Base-by-base conservation (phyloP, 2,329 filamentous ascomycete species). In the Colletotrichum spaethianum region DNA sequence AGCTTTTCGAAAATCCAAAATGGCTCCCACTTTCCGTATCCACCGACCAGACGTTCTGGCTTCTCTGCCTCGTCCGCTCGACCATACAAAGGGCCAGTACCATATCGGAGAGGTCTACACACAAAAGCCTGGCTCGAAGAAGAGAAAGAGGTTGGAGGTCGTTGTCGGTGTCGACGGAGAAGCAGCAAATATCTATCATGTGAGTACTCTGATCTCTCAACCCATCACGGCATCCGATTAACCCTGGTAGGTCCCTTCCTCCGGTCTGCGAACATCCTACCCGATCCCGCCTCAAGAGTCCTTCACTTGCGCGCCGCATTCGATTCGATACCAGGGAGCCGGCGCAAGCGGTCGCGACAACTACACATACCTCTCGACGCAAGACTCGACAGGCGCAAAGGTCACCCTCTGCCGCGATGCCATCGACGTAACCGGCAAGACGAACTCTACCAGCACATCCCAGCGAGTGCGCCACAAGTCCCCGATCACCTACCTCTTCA, bases 131-230 rank as follows among this genome's bases (percentile, higher is more conserved):
- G 88, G 86, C 28, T 85, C 86, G 40, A 90, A 88, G 81, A 91
- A 89, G 82, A 86, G 88, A 76, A 91, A 91, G 82, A 87, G 91
- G 76, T 85, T 90, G 12, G 91, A 93, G 77, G 79, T 93, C 59
- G 88, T 86, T 12, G 88, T 92, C 36, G 91, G 90, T 26, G 87
- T 90, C 76, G 89, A 93, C 79, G 91, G 91, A 72, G 90, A 92
- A 78, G 88, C 89, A 4, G 83, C 91, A 3, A 92, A 91, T 75
- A 86, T 93, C 52, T 93, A 93, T 76, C 89, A 92, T 85, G 89
- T 91, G 76, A 76, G 88, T 79, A 59, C 64, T 36, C 18, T n/a
- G 18, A 16, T 26, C 31, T 6, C 11, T 16, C 16, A 18, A 36
- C 23, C 36, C 66, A n/a, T 62, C 63, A 73, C 55, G 7, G 42